Percentiles rank a stretch among this genome's conserved stretches.
phyloP scores from a whole-genome alignment of 306 rosid genomes.

The Potentilla sterilis region DNA sequence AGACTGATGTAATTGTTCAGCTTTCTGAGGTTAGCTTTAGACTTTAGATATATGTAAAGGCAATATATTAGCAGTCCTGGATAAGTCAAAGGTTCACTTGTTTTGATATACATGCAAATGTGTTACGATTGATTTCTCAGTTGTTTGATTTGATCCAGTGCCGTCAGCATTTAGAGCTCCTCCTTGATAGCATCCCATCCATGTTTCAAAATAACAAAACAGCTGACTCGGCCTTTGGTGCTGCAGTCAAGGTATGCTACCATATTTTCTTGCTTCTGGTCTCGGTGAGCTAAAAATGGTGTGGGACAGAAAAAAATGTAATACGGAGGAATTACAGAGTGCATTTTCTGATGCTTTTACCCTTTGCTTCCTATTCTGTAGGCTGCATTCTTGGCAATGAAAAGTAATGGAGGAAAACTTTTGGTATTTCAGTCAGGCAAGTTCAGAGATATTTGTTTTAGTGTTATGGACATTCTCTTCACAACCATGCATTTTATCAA shows the following conservation, averaged over 20 bases:
- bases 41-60: conserved; percentile 4
- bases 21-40: conserved; percentile 73
- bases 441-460: conserved; percentile 23
- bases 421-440: conserved; percentile 96
- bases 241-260: conserved; percentile 75
- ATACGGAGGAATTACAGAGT: neutral
- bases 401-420: conserved; percentile 86
- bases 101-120: conserved; percentile 10
- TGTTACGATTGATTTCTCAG: conserved; percentile 17
- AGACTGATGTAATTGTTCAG: conserved; percentile 85
- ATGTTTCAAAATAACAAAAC: conserved; percentile 83
- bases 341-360: conserved; percentile 7
- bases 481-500: neutral
- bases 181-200: conserved; percentile 84
- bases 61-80: neutral
- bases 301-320: neutral
- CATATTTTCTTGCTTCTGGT: neutral
- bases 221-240: conserved; percentile 93
- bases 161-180: conserved; percentile 86
- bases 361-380: conserved; percentile 23
- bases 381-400: conserved; percentile 97
- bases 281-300: neutral
- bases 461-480: neutral
- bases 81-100: neutral
- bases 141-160: conserved; percentile 50